Evolutionary conservation across 2,329 filamentous ascomycete species (phyloP), one percentile per base, ranked within the genome.

Genomic region (Exophiala alcalophila): DNA sequence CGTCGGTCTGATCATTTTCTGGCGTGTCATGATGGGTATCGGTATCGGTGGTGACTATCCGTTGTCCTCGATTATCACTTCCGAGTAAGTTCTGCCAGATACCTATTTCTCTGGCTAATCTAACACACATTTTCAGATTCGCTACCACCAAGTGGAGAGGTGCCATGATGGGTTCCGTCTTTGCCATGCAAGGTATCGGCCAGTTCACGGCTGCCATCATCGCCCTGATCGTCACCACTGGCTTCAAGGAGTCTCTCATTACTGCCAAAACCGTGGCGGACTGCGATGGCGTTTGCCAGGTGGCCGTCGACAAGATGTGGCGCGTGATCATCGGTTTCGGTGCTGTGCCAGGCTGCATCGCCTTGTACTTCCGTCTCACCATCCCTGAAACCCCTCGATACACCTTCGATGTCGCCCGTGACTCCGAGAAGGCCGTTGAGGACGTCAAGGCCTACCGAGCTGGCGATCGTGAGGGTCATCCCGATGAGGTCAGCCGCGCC

Each of bases 301-400:
- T 77, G 0, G 84, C 86, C 1, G 84, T 90, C 4, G 86, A 92
- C 69, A 89, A 88, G 73, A 90, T 90, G 83, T 92, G 86, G 86
- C 78, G 86, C 54, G 74, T 81, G 10, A 74, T 92, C 34, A 86
- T 92, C 59, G 86, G 86, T 9, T 85, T 90, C 58, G 86, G 86
- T 54, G 85, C 84, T 30, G 78, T 92, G 6, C 86, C 86, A 2
- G 86, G 83, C 29, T 86, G 81, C 61, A 80, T 90, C 50, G 86
- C 87, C 14, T 77, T 94, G 12, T 92, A 92, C 71, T 92, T 86
- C 67, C 83, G 86, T 50, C 76, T 92, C 3, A 92, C 86, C 38
- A 91, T 94, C 53, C 87, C 87, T 16, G 87, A 94, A 68, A 91
- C 86, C 23, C 86, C 87, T 38, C 84, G 87, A 19, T 94, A 92